Evolutionary conservation across 2,329 filamentous ascomycete genomes (phyloP).

Genomic region (Xylariaceae sp.): DNA sequence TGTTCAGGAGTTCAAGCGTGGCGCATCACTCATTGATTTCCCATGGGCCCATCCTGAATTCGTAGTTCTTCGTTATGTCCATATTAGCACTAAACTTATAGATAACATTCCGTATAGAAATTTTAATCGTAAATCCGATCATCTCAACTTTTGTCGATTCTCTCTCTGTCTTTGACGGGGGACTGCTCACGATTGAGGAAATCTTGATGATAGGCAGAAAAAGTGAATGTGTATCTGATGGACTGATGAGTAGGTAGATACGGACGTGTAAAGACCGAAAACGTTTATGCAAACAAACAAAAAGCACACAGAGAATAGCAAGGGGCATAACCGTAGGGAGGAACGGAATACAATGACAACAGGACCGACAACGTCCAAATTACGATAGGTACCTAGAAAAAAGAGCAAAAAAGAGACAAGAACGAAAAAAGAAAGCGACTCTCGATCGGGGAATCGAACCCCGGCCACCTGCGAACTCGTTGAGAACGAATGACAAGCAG

Average conservation of each 20-base stretch:
- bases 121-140: conserved; percentile 4
- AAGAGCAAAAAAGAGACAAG: not conserved
- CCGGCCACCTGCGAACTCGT: conserved; percentile 29
- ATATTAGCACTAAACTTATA: conserved; percentile 9
- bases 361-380: not conserved
- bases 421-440: conserved; percentile 9
- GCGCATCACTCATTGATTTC: not conserved
- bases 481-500: conserved; percentile 16
- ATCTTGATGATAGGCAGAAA: too few species aligned
- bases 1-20: not conserved
- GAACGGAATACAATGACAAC: not conserved
- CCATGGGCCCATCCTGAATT: not conserved
- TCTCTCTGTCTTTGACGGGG: not conserved
- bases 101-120: not conserved
- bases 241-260: too few species aligned
- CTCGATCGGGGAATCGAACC: conserved; percentile 33
- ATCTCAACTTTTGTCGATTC: not conserved
- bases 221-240: too few species aligned
- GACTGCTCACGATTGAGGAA: not conserved
- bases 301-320: not conserved
- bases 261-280: too few species aligned
- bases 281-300: too few species aligned
- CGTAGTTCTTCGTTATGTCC: too few species aligned
- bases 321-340: not conserved
- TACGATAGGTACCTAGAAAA: not conserved